Evolutionary conservation across 192 early-diverging fungal genomes (phyloP), one percentile per base, ranked within the genome.

Genomic region (Geranomyces variabilis): DNA sequence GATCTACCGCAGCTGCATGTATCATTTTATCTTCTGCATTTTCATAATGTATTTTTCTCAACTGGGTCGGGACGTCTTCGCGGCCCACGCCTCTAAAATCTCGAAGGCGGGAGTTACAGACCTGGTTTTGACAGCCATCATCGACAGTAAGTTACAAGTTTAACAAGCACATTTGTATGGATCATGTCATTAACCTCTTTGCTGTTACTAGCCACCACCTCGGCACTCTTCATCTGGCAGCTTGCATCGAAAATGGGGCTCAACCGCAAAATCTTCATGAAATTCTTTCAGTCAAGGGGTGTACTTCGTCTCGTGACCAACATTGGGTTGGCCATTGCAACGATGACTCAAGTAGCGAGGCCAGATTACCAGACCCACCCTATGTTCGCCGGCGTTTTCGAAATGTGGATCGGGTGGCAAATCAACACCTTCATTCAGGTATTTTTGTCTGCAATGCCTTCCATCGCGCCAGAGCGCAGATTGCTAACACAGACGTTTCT

Each of bases 101-200:
- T n/a, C 63, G 7, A 65, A 65, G 22, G 63, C 63, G 3, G 22
- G 22, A 8, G 30, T 65, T 5, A 36, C 63, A 22, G 63, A 65
- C 29, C 8, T 65, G 36, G 15, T 36, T 19, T 43, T 48, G 15
- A 10, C 21, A 10, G 36, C 41, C 22, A 6, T 48, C 21, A 36
- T 65, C 31, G 63, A 65, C 15, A 15, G 63, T 65, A 45, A 48
- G 44, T 41, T n/a, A n/a, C n/a, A n/a, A n/a, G n/a, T n/a, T n/a
- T n/a, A n/a, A n/a, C n/a, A n/a, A n/a, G n/a, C n/a, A n/a, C n/a
- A n/a, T n/a, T n/a, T n/a, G n/a, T n/a, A n/a, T n/a, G n/a, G n/a
- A n/a, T n/a, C n/a, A n/a, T n/a, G n/a, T 55, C 21, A 55, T 55
- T 55, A 24, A 55, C 26, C 6, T 14, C 14, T 55, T n/a, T n/a